Conservation (phyloP, 306 rosid species). For the Pachyrhizus erosus region DNA sequence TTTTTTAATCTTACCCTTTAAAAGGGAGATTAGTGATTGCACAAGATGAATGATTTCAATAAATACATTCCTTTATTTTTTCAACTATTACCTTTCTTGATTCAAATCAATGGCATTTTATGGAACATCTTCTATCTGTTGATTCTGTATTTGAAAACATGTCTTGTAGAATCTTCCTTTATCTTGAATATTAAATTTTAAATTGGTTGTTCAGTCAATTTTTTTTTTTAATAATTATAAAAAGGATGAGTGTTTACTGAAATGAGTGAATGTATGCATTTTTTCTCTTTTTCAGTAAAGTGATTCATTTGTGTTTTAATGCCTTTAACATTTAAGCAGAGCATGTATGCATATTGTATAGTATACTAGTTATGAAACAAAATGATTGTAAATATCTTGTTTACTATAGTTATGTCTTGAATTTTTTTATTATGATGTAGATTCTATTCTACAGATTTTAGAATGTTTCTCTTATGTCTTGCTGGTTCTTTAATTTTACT, state of each 20-base stretch:
- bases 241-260: background rate
- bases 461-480: slow-evolving; percentile 18
- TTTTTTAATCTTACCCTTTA: too few relatives aligned
- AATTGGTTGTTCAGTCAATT: background rate
- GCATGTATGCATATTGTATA: background rate
- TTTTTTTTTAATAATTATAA: background rate
- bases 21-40: too few relatives aligned
- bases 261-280: background rate
- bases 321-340: background rate
- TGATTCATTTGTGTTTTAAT: background rate
- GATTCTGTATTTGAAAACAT: slow-evolving; percentile 27
- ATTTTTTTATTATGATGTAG: slow-evolving; percentile 22
- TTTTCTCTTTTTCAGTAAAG: background rate
- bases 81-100: slow-evolving; percentile 17
- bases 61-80: too few relatives aligned
- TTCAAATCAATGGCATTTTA: slow-evolving; percentile 7
- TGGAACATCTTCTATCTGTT: slow-evolving; percentile 21
- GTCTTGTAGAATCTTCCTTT: slow-evolving; percentile 17
- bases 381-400: background rate
- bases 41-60: too few relatives aligned
- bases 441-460: slow-evolving; percentile 29
- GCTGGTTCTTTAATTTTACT: slow-evolving; percentile 40
- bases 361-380: background rate
- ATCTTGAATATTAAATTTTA: slow-evolving; percentile 26
- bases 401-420: background rate